Evolutionary conservation across 805 yeast species (phyloP).

Genomic region (Clavispora phyllophila): DNA sequence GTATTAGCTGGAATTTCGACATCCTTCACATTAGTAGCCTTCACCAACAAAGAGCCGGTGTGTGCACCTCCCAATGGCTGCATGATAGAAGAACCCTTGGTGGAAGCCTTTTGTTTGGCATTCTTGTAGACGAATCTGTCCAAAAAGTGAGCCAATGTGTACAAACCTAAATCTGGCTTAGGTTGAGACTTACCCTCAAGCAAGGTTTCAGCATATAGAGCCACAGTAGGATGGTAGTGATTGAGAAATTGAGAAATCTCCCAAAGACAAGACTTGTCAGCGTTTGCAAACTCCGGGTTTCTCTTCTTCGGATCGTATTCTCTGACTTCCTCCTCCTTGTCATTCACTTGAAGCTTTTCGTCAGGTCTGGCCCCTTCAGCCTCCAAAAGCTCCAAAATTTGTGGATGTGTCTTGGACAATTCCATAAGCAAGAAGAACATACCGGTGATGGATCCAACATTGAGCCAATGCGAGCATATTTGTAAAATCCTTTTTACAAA

Average conservation of each 20-base stretch:
- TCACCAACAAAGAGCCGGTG: constrained; percentile 64
- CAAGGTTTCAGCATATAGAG: constrained; percentile 68
- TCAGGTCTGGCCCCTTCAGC: constrained; percentile 45
- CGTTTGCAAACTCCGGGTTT: constrained; percentile 91
- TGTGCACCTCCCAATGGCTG: constrained; percentile 91
- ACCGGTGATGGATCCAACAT: constrained; percentile 84
- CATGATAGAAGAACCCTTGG: constrained; percentile 93
- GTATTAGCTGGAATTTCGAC: constrained; percentile 72
- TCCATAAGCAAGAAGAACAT: constrained; percentile 71
- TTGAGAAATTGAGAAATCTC: constrained; percentile 67
- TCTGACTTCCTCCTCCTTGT: constrained; percentile 5
- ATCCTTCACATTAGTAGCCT: constrained; percentile 43
- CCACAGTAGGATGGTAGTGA: constrained; percentile 91
- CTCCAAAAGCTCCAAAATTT: constrained; percentile 57
- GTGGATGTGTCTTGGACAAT: constrained; percentile 59
- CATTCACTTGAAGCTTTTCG: constrained; percentile 27
- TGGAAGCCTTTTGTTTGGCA: constrained; percentile 67
- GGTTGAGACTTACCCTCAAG: constrained; percentile 45
- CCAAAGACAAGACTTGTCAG: constrained; percentile 79
- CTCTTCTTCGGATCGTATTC: constrained; percentile 80
- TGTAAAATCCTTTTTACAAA: constrained; percentile 89
- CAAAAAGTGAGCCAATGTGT: constrained; percentile 82
- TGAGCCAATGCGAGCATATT: constrained; percentile 78
- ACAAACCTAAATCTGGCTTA: constrained; percentile 89
- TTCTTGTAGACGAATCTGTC: constrained; percentile 94